These are phyloP conservation scores for Noccaea caerulescens DNA, from an alignment of 345 rosid genomes.

Conservation along the genomic window DNA sequence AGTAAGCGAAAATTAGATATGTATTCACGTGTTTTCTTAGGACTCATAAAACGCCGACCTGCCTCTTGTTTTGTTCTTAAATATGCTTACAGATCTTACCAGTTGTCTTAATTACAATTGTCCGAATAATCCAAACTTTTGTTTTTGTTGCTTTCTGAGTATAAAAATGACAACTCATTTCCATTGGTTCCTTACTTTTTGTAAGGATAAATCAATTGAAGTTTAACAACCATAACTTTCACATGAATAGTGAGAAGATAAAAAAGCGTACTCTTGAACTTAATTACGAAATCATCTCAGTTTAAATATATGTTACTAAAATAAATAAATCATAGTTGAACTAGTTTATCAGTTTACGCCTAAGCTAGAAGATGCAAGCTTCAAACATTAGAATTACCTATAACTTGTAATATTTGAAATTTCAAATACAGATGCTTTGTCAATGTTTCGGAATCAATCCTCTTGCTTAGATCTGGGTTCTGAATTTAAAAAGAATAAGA, in stretches of 20 bases:
- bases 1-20: conserved; percentile 15
- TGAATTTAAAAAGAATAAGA: not conserved
- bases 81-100: conserved; percentile 5
- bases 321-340: conserved; percentile 1
- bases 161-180: conserved; percentile 1
- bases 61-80: conserved; percentile 18
- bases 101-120: conserved; percentile 17
- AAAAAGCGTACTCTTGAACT: not conserved
- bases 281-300: not conserved
- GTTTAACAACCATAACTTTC: not conserved
- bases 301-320: not conserved
- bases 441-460: not conserved
- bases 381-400: too few species aligned
- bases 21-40: conserved; percentile 36
- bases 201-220: not conserved
- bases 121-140: conserved; percentile 10
- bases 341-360: too few species aligned
- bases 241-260: too few species aligned
- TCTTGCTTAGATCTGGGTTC: not conserved
- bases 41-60: conserved; percentile 25
- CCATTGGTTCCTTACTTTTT: not conserved
- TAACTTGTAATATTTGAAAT: too few species aligned
- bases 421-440: not conserved
- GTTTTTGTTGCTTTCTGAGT: conserved; percentile 17
- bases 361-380: too few species aligned